Base-by-base conservation (phyloP, 768 basidiomycete genomes). In the Russula emetica region DNA sequence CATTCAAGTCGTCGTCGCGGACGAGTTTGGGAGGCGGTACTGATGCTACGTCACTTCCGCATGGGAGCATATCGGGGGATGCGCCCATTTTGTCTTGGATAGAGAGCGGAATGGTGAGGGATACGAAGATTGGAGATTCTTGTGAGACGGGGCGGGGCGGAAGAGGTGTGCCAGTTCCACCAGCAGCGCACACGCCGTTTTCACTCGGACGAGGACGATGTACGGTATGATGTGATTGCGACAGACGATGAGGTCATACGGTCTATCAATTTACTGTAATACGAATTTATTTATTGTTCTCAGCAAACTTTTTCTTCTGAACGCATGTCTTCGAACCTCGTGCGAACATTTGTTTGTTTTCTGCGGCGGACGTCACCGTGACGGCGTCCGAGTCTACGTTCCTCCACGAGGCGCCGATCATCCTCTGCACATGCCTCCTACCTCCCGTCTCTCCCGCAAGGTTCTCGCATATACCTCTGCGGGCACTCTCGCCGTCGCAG, bases 381-480 rank as follows among this genome's bases (percentile, higher is more conserved):
- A n/a, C n/a, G n/a, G n/a, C n/a, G n/a, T n/a, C n/a, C n/a, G n/a
- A n/a, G n/a, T n/a, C n/a, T n/a, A n/a, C n/a, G n/a, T n/a, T n/a
- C n/a, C n/a, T 32, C 32, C 7, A 7, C 32, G 54, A 22, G 26
- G 36, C 18, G 7, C 22, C 38, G 30, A 40, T n/a, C 36, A 11
- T 24, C 30, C 30, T 36, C 34, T 49, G 58, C 40, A 22, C 38
- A 70, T 70, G 69, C 70, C 72, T 40, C 72, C 70, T 42, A 65
- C 70, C 50, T 42, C 64, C 10, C 57, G 87, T 6, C 80, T 88
- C 71, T 85, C 84, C 10, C 78, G 83, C 61, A 78, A 82, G 45
- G 80, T 82, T 0, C 74, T 90, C 22, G 82, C 78, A 8, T 74
- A 81, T 70, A 80, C 77, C 47, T 75, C 83, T 0, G 82, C 81